Base-by-base conservation (phyloP, 495 filamentous ascomycete genomes). In the Aspergillus hancockii region DNA sequence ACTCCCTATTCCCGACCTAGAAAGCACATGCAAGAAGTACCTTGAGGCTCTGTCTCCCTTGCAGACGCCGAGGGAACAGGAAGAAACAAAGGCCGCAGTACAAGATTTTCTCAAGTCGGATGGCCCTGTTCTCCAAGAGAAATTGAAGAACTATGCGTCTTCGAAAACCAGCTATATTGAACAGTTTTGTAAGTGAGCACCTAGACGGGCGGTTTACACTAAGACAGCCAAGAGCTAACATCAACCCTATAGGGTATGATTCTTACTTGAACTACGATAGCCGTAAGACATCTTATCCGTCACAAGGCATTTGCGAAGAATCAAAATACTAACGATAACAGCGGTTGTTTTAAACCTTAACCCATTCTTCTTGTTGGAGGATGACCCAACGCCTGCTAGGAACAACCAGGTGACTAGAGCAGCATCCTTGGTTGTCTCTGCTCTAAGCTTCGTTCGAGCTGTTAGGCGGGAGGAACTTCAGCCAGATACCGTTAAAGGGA, bases 181-280 rank as follows among this genome's bases (percentile, higher is more conserved):
- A 70, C 94, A 98, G 70, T 98, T 98, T 63, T 98, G 93, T 98
- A 85, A 59, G 93, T 84, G 31, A 43, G 30, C n/a, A 4, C 32
- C n/a, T 14, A 41, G 36, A 38, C 8, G 23, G 12, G 8, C 19
- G 31, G 21, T 13, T 16, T 10, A 30, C 12, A 2, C 40, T 6
- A 38, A 30, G 31, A 28, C 19, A 32, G 28, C 14, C 21, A 23
- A 13, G 53, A 22, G 43, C 41, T 40, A 14, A 61, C 61, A 32
- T 60, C 67, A 50, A 38, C 12, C 16, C 50, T 10, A 25, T 66
- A 98, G 93, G 94, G 94, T 98, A 98, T 68, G 94, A 98, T 71
- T 98, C 94, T 31, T 98, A 97, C 68, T 79, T 98, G 49, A 98
- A 98, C 71, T 98, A 89, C 68, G 94, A 98, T 74, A 98, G 96